Base-by-base conservation (phyloP, 768 basidiomycete genomes). In the Sutorius australiensis region DNA sequence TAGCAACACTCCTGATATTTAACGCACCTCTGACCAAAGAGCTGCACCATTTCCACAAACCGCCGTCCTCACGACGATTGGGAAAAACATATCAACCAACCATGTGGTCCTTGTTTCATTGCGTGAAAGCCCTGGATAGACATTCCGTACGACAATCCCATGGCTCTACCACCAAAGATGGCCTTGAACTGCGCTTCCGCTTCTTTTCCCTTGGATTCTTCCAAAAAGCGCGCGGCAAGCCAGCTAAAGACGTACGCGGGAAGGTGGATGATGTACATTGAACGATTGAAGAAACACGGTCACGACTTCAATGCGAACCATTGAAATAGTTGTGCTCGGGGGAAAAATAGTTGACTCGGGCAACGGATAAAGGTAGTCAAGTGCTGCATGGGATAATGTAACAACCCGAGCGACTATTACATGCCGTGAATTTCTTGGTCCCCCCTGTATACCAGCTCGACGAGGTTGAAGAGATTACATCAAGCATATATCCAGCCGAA, bases 111-210 rank as follows among this genome's bases (percentile, higher is more conserved):
- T 16, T 8, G 28, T 10, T 39, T 38, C 11, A 8, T 16, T 6
- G 28, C 19, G 6, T 36, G 7, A 36, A 11, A 6, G n/a, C 14
- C 7, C 14, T 11, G 24, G 21, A 40, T 31, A 44, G 53, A 32
- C 36, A 28, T 13, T 9, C 45, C 40, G 33, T 56, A 61, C 12
- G 48, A 36, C 14, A 37, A 65, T 33, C 34, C 74, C 66, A 51
- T 68, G 2, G 55, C 46, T 13, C 58, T 10, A 3, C 78, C 78
- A 3, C 84, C 85, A 24, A 83, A 77, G 9, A 84, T 72, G 42
- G 82, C 73, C 67, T 87, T 86, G 67, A 81, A 87, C 67, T 89
- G 86, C n/a, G 86, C 84, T 45, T 78, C 70, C 30, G 80, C 77
- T 61, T 88, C 87, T 61, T 86, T 77, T 62, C 88, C 86, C 32